These are phyloP conservation scores for Penicillium dipodomyicola DNA, from an alignment of 495 filamentous ascomycete species.

Conservation along the genomic window DNA sequence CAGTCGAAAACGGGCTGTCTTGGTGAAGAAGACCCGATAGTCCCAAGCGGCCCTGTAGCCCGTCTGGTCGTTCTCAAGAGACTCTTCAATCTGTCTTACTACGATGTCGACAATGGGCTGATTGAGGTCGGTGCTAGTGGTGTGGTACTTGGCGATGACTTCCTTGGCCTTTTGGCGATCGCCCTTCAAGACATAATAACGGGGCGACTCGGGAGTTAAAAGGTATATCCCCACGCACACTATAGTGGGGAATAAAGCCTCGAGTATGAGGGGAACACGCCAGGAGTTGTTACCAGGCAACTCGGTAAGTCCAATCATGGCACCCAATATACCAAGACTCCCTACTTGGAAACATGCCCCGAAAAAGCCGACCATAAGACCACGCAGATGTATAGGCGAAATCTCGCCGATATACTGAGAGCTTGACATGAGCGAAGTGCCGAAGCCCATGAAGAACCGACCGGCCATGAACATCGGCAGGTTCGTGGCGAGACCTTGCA, in stretches of 20 bases:
- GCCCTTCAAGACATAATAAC: conserved; percentile 41
- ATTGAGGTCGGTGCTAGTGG: conserved; percentile 35
- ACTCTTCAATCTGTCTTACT: conserved; percentile 42
- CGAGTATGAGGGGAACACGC: conserved; percentile 39
- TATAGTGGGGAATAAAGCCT: conserved; percentile 38
- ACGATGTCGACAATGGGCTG: conserved; percentile 40
- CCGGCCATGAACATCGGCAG: conserved; percentile 41
- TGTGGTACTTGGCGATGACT: conserved; percentile 40
- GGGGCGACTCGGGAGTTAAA: conserved; percentile 41
- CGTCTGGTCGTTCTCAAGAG: conserved; percentile 30
- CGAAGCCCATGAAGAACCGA: conserved; percentile 44
- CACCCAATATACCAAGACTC: conserved; percentile 35
- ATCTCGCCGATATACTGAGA: conserved; percentile 48
- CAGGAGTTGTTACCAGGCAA: conserved; percentile 31
- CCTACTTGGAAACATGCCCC: conserved; percentile 46
- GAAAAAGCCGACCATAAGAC: conserved; percentile 44
- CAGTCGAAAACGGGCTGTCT: conserved; percentile 35
- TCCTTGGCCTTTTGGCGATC: conserved; percentile 34
- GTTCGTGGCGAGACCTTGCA: conserved; percentile 37
- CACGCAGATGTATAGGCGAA: conserved; percentile 42
- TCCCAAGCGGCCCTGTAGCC: conserved; percentile 36
- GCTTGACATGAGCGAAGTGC: conserved; percentile 37
- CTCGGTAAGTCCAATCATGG: conserved; percentile 37
- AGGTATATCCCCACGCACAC: conserved; percentile 40
- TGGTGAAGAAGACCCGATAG: conserved; percentile 40